phyloP scores from a whole-genome alignment of 441 rosid species.

The Corymbia calophylla region DNA sequence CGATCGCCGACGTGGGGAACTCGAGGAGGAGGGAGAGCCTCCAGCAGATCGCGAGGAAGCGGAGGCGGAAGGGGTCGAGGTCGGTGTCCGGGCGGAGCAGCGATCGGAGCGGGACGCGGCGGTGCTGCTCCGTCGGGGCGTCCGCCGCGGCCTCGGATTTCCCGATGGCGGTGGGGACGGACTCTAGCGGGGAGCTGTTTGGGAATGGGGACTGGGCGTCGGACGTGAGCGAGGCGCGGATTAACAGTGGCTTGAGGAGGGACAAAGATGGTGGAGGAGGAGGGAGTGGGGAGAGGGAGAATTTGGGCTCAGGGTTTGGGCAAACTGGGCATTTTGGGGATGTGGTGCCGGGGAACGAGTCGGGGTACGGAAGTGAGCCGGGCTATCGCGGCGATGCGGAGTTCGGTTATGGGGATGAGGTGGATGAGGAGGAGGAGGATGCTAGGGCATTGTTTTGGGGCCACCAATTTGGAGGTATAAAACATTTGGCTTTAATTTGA shows the following conservation, averaged over 20 bases:
- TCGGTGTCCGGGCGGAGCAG: conserved; percentile 92
- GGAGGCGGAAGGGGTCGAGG: conserved; percentile 80
- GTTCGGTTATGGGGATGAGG: conserved; percentile 90
- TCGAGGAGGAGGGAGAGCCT: conserved; percentile 27
- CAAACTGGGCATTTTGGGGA: conserved; percentile 48
- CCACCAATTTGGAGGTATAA: conserved; percentile 44
- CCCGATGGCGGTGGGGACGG: conserved; percentile 83
- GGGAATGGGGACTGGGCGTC: conserved; percentile 87
- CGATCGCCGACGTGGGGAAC: not conserved
- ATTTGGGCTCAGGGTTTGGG: conserved; percentile 29
- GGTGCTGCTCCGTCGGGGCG: conserved; percentile 87
- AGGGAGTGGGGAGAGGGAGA: conserved; percentile 51
- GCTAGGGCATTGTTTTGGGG: conserved; percentile 77
- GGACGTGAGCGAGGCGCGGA: conserved; percentile 81
- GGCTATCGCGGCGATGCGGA: conserved; percentile 97
- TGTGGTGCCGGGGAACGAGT: conserved; percentile 53
- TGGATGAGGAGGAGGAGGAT: conserved; percentile 97
- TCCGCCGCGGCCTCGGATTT: conserved; percentile 88
- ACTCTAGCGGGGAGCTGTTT: conserved; percentile 95
- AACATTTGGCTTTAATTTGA: not conserved
- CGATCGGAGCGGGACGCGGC: conserved; percentile 76
- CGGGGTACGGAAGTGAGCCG: conserved; percentile 96
- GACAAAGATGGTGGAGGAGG: conserved; percentile 35
- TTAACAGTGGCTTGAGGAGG: conserved; percentile 28
- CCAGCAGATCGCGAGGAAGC: conserved; percentile 50